Conservation (phyloP, 1,284 basidiomycete species). For the Hemileccinum hortonii region DNA sequence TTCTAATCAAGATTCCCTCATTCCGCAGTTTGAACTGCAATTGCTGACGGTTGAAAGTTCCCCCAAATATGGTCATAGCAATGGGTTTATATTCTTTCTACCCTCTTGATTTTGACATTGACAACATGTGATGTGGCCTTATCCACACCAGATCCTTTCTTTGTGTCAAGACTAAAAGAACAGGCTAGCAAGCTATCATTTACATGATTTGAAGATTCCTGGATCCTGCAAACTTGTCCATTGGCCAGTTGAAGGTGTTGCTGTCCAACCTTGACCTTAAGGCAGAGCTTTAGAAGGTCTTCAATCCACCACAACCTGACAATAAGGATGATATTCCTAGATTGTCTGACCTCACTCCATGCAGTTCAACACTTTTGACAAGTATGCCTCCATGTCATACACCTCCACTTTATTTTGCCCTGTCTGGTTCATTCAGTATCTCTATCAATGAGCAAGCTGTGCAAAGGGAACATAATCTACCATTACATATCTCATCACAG, state of each 20-base stretch:
- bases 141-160: slow-evolving; percentile 24
- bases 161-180: slow-evolving; percentile 23
- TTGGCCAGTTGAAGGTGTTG: slow-evolving; percentile 35
- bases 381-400: slow-evolving; percentile 28
- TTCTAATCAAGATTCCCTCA: slow-evolving; percentile 30
- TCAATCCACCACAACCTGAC: slow-evolving; percentile 15
- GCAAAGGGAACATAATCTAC: slow-evolving; percentile 7
- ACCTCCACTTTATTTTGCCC: slow-evolving; percentile 19
- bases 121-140: slow-evolving; percentile 13
- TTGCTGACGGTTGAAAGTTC: slow-evolving; percentile 22
- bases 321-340: slow-evolving; percentile 11
- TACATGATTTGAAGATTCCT: slow-evolving; percentile 33
- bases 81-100: slow-evolving; percentile 14
- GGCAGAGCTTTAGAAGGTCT: slow-evolving; percentile 28
- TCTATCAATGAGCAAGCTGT: slow-evolving; percentile 10
- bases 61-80: slow-evolving; percentile 13
- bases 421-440: slow-evolving; percentile 18
- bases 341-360: slow-evolving; percentile 25
- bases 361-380: slow-evolving; percentile 22
- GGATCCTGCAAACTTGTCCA: slow-evolving; percentile 37
- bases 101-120: neutral
- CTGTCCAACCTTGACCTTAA: slow-evolving; percentile 33
- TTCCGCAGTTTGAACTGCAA: slow-evolving; percentile 44
- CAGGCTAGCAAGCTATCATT: slow-evolving; percentile 40
- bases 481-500: slow-evolving; percentile 1